Evolutionary conservation across 495 filamentous ascomycete genomes (phyloP), one percentile per base, ranked within the genome.

Genomic region (Penicillium psychrofluorescens): DNA sequence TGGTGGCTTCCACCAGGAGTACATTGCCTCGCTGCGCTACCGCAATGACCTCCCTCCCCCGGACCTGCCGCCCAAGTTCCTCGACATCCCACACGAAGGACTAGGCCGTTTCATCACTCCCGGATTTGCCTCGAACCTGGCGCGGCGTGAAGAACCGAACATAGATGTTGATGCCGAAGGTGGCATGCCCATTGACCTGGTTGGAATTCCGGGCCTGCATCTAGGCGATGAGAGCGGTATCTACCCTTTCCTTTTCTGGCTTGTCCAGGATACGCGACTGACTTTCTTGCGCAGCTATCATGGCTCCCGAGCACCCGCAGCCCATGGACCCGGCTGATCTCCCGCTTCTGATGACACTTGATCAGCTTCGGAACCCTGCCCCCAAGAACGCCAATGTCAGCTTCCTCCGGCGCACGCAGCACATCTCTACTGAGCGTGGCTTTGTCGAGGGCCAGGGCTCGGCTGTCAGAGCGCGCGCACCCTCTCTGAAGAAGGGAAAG

Each of bases 101-200:
- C 76, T 96, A 13, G 74, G 83, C 8, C 83, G 89, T 54, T 97
- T 95, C 62, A 90, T 91, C 11, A 84, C 81, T 8, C 85, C 91
- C 1, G 81, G 77, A 2, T 97, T 95, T 68, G 86, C 88, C 16
- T 90, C 89, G 29, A 83, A 87, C 40, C 66, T 98, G 46, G 87
- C 87, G 1, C 76, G 90, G 50, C 88, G 94, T 48, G 90, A 97
- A 67, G 81, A 90, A n/a, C 70, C 94, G 5, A 95, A 95, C 48
- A 90, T 98, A 41, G 92, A 97, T 63, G 89, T 90, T 14, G 94
- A 98, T 79, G 90, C 90, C 13, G 94, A 97, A 70, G 79, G 95
- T 45, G 92, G 94, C 31, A 96, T 98, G 91, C 88, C 88, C 33
- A 80, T 98, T 62, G 91, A 98, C 61, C 69, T 98, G 36, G 84